These are phyloP conservation scores for Przewalskia tangutica DNA, from an alignment of 257 asterid genomes.

Conservation along the genomic window DNA sequence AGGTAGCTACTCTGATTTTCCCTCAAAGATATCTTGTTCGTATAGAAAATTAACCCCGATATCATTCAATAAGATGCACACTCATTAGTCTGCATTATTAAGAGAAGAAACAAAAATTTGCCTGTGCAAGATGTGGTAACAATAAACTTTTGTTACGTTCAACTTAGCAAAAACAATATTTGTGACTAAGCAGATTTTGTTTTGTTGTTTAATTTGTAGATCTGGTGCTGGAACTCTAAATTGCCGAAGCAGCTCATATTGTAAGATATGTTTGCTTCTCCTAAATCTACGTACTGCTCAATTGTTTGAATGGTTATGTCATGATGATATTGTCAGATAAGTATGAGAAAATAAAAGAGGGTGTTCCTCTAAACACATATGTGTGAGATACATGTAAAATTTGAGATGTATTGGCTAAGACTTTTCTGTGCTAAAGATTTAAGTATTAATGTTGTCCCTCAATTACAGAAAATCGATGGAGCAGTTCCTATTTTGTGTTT, in stretches of 20 bases:
- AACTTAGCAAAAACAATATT: neutral
- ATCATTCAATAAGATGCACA: neutral
- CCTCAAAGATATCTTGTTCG: neutral
- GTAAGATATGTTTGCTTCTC: neutral
- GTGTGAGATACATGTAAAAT: constrained; percentile 1
- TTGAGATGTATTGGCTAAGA: neutral
- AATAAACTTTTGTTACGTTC: neutral
- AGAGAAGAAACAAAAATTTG: neutral
- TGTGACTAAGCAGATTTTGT: constrained; percentile 6
- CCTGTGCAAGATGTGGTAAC: neutral
- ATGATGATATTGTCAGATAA: neutral
- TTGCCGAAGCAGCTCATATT: constrained; percentile 7
- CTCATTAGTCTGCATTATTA: neutral
- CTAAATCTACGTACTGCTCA: neutral
- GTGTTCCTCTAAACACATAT: neutral
- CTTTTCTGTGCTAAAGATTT: neutral
- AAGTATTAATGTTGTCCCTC: neutral
- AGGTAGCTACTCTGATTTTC: neutral
- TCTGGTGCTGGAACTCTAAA: constrained; percentile 86
- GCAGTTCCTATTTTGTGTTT: neutral
- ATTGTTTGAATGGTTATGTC: neutral
- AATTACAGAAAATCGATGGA: neutral
- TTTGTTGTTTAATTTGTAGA: constrained; percentile 39
- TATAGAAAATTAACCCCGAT: neutral
- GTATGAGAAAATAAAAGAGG: constrained; percentile 1